Base-by-base conservation (phyloP, 148 eudicot species). In the Amaranthus palmeri region DNA sequence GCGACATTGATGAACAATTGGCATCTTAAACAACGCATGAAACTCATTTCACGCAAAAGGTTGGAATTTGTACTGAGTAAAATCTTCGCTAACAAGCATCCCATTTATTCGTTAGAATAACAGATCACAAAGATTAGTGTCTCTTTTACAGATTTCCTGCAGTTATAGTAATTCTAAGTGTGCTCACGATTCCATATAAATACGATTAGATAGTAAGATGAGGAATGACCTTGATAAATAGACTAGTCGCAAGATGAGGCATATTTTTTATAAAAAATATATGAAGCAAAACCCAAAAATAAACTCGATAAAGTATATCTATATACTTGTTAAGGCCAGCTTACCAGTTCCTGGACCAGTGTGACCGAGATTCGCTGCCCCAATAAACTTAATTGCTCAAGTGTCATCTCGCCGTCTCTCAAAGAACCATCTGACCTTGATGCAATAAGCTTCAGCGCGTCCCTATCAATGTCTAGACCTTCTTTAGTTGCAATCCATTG, bases 401-500 rank as follows among this genome's bases (percentile, higher is more conserved):
- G 87, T 51, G 97, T 95, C 97, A 95, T 95, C 85, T 95, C 92
- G 61, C 97, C 99, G 72, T 95, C 99, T 76, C 99, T 87, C 77
- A 95, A 77, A 49, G 99, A 91, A 65, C 99, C 99, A 82, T 92
- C 96, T 59, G 99, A 91, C 69, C 96, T 81, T 14, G 97, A 89
- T 46, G 99, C 93, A 75, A 95, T 87, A 72, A 95, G 96, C 87
- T 88, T 92, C 6, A 95, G 62, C 8, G 99, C 99, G 71, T 88
- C 97, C 73, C 78, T 84, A 66, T 91, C 97, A 44, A 95, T 90
- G 68, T 89, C 90, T 42, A 92, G 74, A 69, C 88, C 86, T 84
- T 95, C 99, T 83, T 92, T 95, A 25, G 86, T 82, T 60, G 99
- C 89, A 69, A 95, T 83, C 92, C 90, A 86, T 70, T 89, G 93